A percentile compares a stretch with the other conserved stretches of the same genome.
These are phyloP conservation scores for Clathrospora elynae DNA, from an alignment of 2,329 filamentous ascomycete genomes.

Conservation along the genomic window DNA sequence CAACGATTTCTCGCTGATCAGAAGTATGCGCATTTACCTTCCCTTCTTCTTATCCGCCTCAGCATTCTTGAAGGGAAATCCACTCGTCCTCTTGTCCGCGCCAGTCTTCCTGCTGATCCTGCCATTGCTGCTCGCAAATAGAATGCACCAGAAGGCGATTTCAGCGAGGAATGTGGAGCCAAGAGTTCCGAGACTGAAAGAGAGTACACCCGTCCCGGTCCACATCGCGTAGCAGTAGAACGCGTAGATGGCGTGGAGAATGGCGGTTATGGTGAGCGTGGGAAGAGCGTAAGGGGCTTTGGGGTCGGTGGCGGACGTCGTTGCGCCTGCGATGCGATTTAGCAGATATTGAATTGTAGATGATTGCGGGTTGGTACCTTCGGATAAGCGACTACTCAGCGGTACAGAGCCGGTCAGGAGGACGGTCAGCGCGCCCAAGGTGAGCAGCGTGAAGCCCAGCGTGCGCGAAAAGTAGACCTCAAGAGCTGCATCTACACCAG, in stretches of 20 bases:
- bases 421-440: slow-evolving; percentile 66
- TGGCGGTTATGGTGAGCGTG: slow-evolving; percentile 66
- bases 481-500: slow-evolving; percentile 54
- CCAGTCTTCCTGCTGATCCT: slow-evolving; percentile 67
- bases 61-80: slow-evolving; percentile 68
- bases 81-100: slow-evolving; percentile 68
- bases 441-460: slow-evolving; percentile 69
- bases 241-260: slow-evolving; percentile 65
- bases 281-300: slow-evolving; percentile 62
- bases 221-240: slow-evolving; percentile 70
- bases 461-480: slow-evolving; percentile 76
- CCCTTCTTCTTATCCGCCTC: slow-evolving; percentile 60
- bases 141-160: slow-evolving; percentile 67
- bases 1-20: too few species aligned
- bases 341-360: background rate
- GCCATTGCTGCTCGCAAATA: slow-evolving; percentile 63
- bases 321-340: slow-evolving; percentile 32
- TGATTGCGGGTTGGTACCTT: slow-evolving; percentile 25
- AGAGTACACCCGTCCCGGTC: slow-evolving; percentile 59
- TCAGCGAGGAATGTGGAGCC: slow-evolving; percentile 63
- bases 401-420: slow-evolving; percentile 74
- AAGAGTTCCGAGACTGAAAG: slow-evolving; percentile 64
- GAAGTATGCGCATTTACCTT: slow-evolving; percentile 29
- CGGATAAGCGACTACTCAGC: slow-evolving; percentile 57
- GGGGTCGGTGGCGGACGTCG: slow-evolving; percentile 46